Percentiles rank a stretch among this genome's conserved stretches.
These are phyloP conservation scores for Phytophthora fragariae DNA, from an alignment of 352 stramenopile species.

Conservation along the genomic window DNA sequence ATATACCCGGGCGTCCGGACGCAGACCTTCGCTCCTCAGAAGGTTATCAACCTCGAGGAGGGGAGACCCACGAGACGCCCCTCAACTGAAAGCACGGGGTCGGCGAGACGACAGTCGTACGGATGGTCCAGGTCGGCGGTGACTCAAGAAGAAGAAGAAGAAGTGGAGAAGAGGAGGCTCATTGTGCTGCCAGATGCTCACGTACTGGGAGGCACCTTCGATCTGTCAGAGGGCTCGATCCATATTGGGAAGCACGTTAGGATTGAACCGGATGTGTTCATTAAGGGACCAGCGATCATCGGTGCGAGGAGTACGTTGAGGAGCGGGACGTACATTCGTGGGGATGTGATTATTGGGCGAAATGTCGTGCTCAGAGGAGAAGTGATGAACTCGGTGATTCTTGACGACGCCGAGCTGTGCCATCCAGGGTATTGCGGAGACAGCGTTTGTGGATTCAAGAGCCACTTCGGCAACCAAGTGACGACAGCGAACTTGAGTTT, in stretches of 20 bases:
- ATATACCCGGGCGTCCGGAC: slow-evolving; percentile 61
- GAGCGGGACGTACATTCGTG: slow-evolving; percentile 73
- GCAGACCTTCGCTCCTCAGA: slow-evolving; percentile 59
- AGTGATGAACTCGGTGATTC: slow-evolving; percentile 75
- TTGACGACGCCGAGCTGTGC: slow-evolving; percentile 78
- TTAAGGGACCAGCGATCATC: slow-evolving; percentile 83
- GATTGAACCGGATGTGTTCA: slow-evolving; percentile 73
- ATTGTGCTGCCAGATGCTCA: slow-evolving; percentile 54
- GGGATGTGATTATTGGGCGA: slow-evolving; percentile 67
- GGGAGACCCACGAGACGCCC: slow-evolving; percentile 17
- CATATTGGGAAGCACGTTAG: slow-evolving; percentile 65
- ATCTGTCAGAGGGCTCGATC: slow-evolving; percentile 77
- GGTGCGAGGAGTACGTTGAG: slow-evolving; percentile 66
- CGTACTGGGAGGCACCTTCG: slow-evolving; percentile 70
- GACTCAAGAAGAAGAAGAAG: slow-evolving; percentile 35
- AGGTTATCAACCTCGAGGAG: slow-evolving; percentile 66
- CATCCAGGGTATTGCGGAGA: slow-evolving; percentile 82
- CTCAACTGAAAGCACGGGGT: slow-evolving; percentile 29
- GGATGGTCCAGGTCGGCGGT: slow-evolving; percentile 46
- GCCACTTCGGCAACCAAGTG: slow-evolving; percentile 87
- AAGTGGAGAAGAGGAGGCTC: slow-evolving; percentile 49
- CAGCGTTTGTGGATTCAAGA: slow-evolving; percentile 77
- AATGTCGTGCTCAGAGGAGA: slow-evolving; percentile 74
- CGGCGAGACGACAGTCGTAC: slow-evolving; percentile 29
- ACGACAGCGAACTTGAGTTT: slow-evolving; percentile 81